Base-by-base conservation (phyloP, 495 filamentous ascomycete genomes). In the Paragyromitra xinjiangensis region DNA sequence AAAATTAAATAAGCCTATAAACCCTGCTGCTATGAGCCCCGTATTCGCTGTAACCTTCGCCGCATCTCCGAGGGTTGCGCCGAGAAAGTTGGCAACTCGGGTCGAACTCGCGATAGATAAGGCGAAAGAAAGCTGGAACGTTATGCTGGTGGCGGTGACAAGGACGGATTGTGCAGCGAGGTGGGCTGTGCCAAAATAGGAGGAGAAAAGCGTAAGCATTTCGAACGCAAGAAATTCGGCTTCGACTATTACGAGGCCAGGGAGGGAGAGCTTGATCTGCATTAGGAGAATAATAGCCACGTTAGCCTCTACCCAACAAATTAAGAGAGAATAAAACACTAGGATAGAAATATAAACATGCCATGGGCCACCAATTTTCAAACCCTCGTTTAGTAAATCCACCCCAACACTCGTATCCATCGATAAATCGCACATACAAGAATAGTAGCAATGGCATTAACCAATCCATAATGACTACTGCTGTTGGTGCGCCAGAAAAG, bases 211-310 rank as follows among this genome's bases (percentile, higher is more conserved):
- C 0, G 92, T 94, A 56, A 95, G 83, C 50, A 94, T 87, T 56
- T 94, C 93, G 78, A 95, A 94, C 19, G 93, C 93, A 5, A 97
- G 87, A 83, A 90, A 95, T 82, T 97, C 95, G 6, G 94, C 94
- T 82, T 95, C 91, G 1, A 98, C 92, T 93, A 97, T 97, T 53
- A 96, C 84, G 81, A 97, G 88, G 3, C 94, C 94, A 0, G 91
- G 94, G 19, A 97, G 83, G 0, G 94, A 93, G 16, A 98, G 90
- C 64, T 88, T 86, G 80, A 98, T 88, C 94, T 81, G 19, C 26
- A 96, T 95, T 0, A 92, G 92, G 5, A 81, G 80, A 84, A 59
- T 37, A 6, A 59, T 26, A 56, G 42, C 24, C 16, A 14, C 11
- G 34, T 69, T 26, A 34, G 26, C 6, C 26, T 16, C n/a, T n/a